Evolutionary conservation across 768 basidiomycete genomes (phyloP).

Genomic region (Kwoniella sp.): DNA sequence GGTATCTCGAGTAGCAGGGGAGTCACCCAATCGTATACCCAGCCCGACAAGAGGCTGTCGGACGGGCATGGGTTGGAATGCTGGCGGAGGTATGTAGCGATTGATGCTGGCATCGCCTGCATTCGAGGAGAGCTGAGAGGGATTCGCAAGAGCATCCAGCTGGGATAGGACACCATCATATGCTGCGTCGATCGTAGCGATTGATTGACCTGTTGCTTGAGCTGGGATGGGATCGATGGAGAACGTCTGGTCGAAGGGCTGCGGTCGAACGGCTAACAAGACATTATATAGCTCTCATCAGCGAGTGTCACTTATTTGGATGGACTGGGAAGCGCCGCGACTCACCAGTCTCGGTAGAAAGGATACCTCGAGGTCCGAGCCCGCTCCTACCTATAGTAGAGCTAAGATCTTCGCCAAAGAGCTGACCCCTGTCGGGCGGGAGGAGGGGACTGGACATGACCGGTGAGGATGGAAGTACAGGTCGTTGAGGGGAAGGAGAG

Average conservation of each 20-base stretch:
- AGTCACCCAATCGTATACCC: constrained; percentile 18
- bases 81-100: constrained; percentile 2
- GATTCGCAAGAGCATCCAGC: constrained; percentile 39
- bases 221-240: constrained; percentile 11
- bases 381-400: background rate
- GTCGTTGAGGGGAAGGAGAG: constrained; percentile 44
- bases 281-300: background rate
- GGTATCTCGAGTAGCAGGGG: background rate
- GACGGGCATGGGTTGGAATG: constrained; percentile 17
- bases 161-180: constrained; percentile 45
- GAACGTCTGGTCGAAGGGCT: background rate
- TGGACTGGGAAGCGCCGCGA: background rate
- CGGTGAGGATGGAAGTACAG: background rate
- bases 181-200: constrained; percentile 43
- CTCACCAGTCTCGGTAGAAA: constrained; percentile 3
- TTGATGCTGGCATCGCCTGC: background rate
- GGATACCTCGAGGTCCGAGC: constrained; percentile 23
- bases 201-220: constrained; percentile 45
- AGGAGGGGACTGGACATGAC: constrained; percentile 14
- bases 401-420: constrained; percentile 21
- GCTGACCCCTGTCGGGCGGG: constrained; percentile 21
- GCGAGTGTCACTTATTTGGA: background rate
- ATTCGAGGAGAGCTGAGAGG: constrained; percentile 6
- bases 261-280: constrained; percentile 5
- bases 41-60: constrained; percentile 26